A percentile compares a stretch with the other conserved stretches of the same genome.
phyloP scores from a whole-genome alignment of 257 asterid genomes.

The Petunia secreta region DNA sequence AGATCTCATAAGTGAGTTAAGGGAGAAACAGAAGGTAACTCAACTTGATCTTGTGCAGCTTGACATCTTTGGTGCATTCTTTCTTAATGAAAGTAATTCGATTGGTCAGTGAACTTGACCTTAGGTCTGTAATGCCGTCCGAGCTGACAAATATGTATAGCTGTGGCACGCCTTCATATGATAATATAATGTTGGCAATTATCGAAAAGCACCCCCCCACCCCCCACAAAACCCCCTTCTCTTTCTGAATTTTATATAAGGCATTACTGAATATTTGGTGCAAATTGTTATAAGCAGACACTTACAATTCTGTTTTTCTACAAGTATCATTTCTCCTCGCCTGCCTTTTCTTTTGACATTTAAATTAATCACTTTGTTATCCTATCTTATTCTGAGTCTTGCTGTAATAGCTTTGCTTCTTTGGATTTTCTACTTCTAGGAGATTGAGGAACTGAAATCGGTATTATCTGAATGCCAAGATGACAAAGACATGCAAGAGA shows the following conservation, averaged over 20 bases:
- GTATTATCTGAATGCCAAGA: slow-evolving; percentile 71
- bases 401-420: background rate
- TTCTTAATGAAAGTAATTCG: background rate
- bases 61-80: background rate
- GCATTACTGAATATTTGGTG: background rate
- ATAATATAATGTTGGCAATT: background rate
- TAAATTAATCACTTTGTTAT: background rate
- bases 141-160: background rate
- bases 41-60: background rate
- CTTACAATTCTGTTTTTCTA: background rate
- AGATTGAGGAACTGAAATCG: slow-evolving; percentile 65
- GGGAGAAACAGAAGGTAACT: slow-evolving; percentile 72
- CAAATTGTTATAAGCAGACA: slow-evolving; percentile 16
- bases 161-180: background rate
- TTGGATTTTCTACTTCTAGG: slow-evolving; percentile 46
- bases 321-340: background rate
- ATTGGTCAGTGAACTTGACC: background rate
- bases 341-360: background rate
- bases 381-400: background rate
- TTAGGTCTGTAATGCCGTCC: background rate
- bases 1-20: slow-evolving; percentile 59
- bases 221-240: background rate
- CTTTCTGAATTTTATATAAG: background rate
- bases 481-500: slow-evolving; percentile 80
- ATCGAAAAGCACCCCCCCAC: background rate